Conservation (phyloP, 495 filamentous ascomycete genomes). For the Podospora appendiculata region DNA sequence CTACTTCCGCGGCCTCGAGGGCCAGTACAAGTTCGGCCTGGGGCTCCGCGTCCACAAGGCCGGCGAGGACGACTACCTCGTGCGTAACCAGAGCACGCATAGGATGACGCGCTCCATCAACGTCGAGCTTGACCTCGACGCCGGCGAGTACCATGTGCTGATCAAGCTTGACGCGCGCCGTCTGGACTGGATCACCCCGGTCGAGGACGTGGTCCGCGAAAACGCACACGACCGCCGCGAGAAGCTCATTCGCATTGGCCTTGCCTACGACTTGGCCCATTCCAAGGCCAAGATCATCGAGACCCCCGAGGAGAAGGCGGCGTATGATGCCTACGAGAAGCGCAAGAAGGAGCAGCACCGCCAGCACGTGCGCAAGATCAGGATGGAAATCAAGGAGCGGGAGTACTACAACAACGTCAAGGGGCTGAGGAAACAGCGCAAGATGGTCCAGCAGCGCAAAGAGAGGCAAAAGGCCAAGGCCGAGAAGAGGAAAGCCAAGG, state of each 20-base stretch:
- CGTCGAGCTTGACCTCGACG: slow-evolving; percentile 72
- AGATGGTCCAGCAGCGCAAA: slow-evolving; percentile 5
- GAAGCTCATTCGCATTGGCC: slow-evolving; percentile 75
- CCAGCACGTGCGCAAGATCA: slow-evolving; percentile 23
- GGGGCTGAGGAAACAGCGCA: slow-evolving; percentile 2
- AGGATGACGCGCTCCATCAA: slow-evolving; percentile 72
- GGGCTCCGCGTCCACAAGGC: slow-evolving; percentile 78
- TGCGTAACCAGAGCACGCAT: slow-evolving; percentile 65
- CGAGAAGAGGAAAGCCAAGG: slow-evolving; percentile 13
- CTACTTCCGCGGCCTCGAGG: slow-evolving; percentile 76
- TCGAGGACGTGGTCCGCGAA: slow-evolving; percentile 61
- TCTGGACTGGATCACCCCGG: slow-evolving; percentile 36
- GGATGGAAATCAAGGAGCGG: slow-evolving; percentile 20
- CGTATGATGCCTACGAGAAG: slow-evolving; percentile 30
- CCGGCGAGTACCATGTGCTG: slow-evolving; percentile 72
- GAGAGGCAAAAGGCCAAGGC: slow-evolving; percentile 25
- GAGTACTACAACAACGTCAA: slow-evolving; percentile 8
- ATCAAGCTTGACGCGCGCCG: slow-evolving; percentile 71
- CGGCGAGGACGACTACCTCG: slow-evolving; percentile 75
- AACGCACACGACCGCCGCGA: slow-evolving; percentile 59
- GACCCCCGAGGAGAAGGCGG: slow-evolving; percentile 55
- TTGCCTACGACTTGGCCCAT: slow-evolving; percentile 79
- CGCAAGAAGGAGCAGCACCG: slow-evolving; percentile 43
- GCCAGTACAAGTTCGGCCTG: slow-evolving; percentile 72
- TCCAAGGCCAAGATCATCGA: slow-evolving; percentile 64